A percentile compares a stretch with the other conserved stretches of the same genome.
phyloP scores from a whole-genome alignment of 805 yeast species.

The Saccharomycopsis malanga region DNA sequence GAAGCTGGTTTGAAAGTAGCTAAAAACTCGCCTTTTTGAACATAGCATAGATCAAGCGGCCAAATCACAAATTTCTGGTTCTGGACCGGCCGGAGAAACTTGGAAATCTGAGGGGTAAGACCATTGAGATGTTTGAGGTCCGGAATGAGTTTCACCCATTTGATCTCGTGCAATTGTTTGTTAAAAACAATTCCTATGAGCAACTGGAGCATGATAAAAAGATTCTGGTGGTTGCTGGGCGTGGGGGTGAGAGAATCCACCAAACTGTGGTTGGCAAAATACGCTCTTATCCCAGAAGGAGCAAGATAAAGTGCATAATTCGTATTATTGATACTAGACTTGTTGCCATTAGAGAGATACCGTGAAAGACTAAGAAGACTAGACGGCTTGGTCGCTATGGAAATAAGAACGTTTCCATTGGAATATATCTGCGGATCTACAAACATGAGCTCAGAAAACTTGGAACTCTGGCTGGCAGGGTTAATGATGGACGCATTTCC shows the following conservation, averaged over 20 bases:
- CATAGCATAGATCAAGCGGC: constrained; percentile 63
- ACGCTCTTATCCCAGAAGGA: constrained; percentile 50
- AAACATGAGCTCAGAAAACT: constrained; percentile 30
- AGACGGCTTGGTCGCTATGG: constrained; percentile 30
- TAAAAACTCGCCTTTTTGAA: constrained; percentile 37
- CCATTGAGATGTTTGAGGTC: constrained; percentile 62
- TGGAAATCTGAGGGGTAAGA: constrained; percentile 54
- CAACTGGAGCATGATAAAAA: constrained; percentile 21
- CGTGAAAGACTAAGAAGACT: constrained; percentile 30
- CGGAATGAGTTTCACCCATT: constrained; percentile 67
- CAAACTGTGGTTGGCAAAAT: constrained; percentile 32
- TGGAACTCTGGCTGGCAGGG: constrained; percentile 1
- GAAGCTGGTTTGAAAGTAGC: constrained; percentile 16
- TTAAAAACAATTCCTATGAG: constrained; percentile 20
- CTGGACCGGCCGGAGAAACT: constrained; percentile 44
- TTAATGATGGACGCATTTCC: constrained; percentile 34
- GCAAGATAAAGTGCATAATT: constrained; percentile 41
- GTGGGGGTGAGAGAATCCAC: constrained; percentile 29
- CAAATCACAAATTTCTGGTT: constrained; percentile 55
- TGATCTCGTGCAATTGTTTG: constrained; percentile 26
- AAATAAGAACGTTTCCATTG: constrained; percentile 37
- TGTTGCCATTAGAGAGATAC: constrained; percentile 9
- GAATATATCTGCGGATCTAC: constrained; percentile 43
- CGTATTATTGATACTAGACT: constrained; percentile 23
- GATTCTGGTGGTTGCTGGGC: constrained; percentile 20